phyloP scores from a whole-genome alignment of 2,329 filamentous ascomycete species.

The Fusarium equiseti region DNA sequence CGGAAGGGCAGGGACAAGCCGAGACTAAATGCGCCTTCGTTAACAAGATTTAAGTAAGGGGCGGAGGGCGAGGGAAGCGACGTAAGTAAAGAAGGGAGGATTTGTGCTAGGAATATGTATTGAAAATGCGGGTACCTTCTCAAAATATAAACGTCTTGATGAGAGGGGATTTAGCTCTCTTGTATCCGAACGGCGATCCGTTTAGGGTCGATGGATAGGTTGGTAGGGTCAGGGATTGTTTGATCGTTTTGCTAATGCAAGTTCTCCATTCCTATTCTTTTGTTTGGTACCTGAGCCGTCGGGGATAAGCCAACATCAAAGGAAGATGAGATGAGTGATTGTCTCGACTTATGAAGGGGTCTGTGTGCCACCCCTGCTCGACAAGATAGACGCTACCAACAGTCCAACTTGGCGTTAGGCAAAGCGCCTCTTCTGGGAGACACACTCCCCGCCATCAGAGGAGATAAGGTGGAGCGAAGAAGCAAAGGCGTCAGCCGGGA shows the following conservation, averaged over 20 bases:
- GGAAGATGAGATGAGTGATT: constrained; percentile 49
- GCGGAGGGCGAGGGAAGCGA: constrained; percentile 43
- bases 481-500: constrained; percentile 49
- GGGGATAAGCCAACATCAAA: constrained; percentile 45
- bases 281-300: constrained; percentile 49
- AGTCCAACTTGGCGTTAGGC: constrained; percentile 43
- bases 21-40: constrained; percentile 28
- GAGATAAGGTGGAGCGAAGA: constrained; percentile 44
- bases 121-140: constrained; percentile 36
- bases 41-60: constrained; percentile 26
- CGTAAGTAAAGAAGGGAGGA: constrained; percentile 47
- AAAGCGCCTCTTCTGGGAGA: constrained; percentile 24
- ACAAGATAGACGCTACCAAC: constrained; percentile 45
- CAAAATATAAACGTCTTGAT: constrained; percentile 40
- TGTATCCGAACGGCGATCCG: constrained; percentile 47
- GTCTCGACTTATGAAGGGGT: constrained; percentile 50
- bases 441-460: constrained; percentile 36
- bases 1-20: constrained; percentile 28
- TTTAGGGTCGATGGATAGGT: constrained; percentile 40
- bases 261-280: constrained; percentile 48
- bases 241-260: constrained; percentile 45
- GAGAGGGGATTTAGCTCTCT: constrained; percentile 49
- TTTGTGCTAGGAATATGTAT: constrained; percentile 34
- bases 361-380: constrained; percentile 52
- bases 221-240: constrained; percentile 36